phyloP scores from a whole-genome alignment of 805 yeast species.

The Zygosaccharomyces siamensis region DNA sequence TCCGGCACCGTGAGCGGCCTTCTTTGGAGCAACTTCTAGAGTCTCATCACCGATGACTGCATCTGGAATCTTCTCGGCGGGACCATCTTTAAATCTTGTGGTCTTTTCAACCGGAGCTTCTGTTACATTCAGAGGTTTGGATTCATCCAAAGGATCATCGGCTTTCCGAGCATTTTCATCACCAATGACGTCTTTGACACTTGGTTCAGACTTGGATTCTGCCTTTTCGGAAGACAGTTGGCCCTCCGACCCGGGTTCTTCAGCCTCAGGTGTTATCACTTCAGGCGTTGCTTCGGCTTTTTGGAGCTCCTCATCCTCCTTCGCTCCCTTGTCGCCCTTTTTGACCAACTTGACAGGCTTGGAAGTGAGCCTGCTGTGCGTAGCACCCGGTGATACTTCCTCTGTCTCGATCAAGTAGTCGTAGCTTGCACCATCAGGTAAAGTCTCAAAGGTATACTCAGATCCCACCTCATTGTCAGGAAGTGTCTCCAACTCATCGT shows the following conservation, averaged over 20 bases:
- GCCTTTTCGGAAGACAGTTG: neutral
- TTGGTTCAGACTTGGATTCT: neutral
- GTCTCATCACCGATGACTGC: constrained; percentile 7
- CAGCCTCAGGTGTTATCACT: neutral
- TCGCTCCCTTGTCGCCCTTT: constrained; percentile 7
- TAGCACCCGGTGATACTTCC: constrained; percentile 1
- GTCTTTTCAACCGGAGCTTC: neutral
- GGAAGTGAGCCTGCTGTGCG: neutral
- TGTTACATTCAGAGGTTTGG: neutral
- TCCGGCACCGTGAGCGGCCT: constrained; percentile 1
- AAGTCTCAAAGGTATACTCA: constrained; percentile 1
- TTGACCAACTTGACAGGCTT: constrained; percentile 1
- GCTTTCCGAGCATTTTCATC: neutral
- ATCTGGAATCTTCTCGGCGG: neutral
- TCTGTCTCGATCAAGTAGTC: constrained; percentile 3
- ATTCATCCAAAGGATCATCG: neutral
- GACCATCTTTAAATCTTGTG: neutral
- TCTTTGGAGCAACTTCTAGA: neutral
- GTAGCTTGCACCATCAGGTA: constrained; percentile 5
- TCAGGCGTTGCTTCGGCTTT: neutral
- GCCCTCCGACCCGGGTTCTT: too few relatives aligned
- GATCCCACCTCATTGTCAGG: neutral
- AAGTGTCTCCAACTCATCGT: constrained; percentile 4
- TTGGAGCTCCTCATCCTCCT: neutral
- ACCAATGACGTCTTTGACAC: constrained; percentile 2